Percentiles rank a stretch among this genome's conserved stretches.
phyloP scores from a whole-genome alignment of 2,329 filamentous ascomycete species.

The Epichloe typhina region DNA sequence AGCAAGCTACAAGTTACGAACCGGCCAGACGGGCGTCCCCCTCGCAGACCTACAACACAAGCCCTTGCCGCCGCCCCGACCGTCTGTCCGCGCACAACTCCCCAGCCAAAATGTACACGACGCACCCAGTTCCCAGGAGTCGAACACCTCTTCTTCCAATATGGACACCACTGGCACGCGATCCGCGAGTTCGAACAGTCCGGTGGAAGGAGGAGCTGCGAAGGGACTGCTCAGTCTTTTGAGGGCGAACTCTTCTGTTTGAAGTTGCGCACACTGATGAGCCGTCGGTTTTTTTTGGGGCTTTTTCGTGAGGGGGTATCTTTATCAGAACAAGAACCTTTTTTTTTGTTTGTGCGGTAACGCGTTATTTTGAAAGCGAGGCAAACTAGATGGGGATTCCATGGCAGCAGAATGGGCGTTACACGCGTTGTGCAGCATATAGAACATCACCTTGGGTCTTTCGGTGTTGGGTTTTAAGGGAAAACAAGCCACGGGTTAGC shows the following conservation, averaged over 20 bases:
- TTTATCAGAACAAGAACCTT: background rate
- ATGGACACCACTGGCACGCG: background rate
- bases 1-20: conserved; percentile 63
- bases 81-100: conserved; percentile 14
- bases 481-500: background rate
- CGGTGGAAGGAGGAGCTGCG: background rate
- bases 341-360: background rate
- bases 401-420: background rate
- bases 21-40: conserved; percentile 54
- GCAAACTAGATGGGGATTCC: background rate
- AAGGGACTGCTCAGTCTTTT: background rate
- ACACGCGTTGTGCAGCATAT: background rate
- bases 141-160: background rate
- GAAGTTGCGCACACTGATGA: background rate
- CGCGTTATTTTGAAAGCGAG: background rate
- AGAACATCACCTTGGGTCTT: background rate
- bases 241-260: background rate
- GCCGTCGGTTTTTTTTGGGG: no score
- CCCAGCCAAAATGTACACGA: conserved; percentile 1
- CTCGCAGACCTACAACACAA: conserved; percentile 42
- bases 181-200: background rate
- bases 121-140: background rate
- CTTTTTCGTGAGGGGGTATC: background rate
- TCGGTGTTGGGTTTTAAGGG: no score
- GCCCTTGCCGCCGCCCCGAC: conserved; percentile 15